Evolutionary conservation across 2,329 filamentous ascomycete genomes (phyloP), one percentile per base, ranked within the genome.

Genomic region (Colletotrichum sp.): DNA sequence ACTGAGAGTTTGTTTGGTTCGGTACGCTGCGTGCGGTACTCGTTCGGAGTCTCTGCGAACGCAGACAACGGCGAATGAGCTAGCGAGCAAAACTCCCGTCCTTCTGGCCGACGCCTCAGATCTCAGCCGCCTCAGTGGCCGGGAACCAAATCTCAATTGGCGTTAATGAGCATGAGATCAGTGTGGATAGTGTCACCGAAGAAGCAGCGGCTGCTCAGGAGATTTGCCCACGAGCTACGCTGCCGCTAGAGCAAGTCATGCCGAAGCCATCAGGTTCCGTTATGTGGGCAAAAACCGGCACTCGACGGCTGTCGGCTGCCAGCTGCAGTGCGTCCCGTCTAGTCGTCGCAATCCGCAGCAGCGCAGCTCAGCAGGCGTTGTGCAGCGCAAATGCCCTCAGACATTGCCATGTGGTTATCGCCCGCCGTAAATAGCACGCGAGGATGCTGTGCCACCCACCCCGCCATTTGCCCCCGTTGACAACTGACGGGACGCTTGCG

Each of bases 391-490:
- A 65, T n/a, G 60, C 18, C 57, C 55, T 69, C 64, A 74, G 73
- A 76, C 73, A 74, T 65, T 74, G 71, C 74, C 71, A 71, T 76
- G 71, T 76, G 74, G 59, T 76, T 61, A 21, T 57, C 18, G 61
- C 57, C 65, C 63, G 26, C 65, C 64, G 59, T 30, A 66, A 70
- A 74, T 61, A 74, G 71, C 34, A 70, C 74, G 65, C 65, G 21
- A 59, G 57, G 48, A 69, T 43, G 74, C 60, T 74, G 74, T 76
- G 74, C 60, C 74, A 76, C 74, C 59, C 52, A 60, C 64, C 39
- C 71, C 57, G 43, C 71, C 21, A 65, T 64, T 32, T 13, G 21
- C 26, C 24, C 60, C 43, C 57, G 43, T 64, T 69, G 69, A 73
- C 71, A 65, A 59, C 21, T 59, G 64, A 57, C 64, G n/a, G 63